A percentile compares a stretch with the other conserved stretches of the same genome.
These are phyloP conservation scores for Botrytis fabae DNA, from an alignment of 2,329 filamentous ascomycete genomes.

Conservation along the genomic window DNA sequence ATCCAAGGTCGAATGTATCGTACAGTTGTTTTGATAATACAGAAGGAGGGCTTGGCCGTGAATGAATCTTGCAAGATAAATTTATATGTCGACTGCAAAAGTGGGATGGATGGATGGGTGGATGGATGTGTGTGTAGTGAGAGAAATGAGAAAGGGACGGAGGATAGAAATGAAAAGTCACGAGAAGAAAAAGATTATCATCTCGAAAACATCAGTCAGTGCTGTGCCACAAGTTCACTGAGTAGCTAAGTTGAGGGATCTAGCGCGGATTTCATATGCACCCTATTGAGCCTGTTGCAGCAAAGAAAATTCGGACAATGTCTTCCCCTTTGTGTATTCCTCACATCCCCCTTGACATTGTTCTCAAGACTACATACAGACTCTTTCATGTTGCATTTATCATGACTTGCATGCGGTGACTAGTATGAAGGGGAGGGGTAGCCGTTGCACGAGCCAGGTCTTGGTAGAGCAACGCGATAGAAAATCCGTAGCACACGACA, in stretches of 20 bases:
- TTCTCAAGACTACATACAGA: neutral
- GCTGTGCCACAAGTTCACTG: slow-evolving; percentile 6
- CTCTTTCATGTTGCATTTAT: neutral
- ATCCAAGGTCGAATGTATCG: neutral
- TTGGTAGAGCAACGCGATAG: neutral
- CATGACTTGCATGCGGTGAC: neutral
- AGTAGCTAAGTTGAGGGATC: neutral
- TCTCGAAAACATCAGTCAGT: neutral
- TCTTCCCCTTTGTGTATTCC: neutral
- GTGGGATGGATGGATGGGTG: neutral
- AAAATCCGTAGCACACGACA: neutral
- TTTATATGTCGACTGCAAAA: neutral
- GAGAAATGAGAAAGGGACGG: too few relatives aligned
- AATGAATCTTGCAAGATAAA: neutral
- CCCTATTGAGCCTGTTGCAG: neutral
- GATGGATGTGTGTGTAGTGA: neutral
- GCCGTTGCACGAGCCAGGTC: slow-evolving; percentile 9
- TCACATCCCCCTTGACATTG: neutral
- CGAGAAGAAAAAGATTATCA: neutral
- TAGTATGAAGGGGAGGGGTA: neutral
- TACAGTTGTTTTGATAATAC: neutral
- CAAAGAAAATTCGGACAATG: neutral
- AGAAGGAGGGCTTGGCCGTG: neutral
- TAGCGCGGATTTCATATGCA: neutral
- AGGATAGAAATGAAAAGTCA: neutral